Conservation (phyloP, 2,329 filamentous ascomycete genomes). For the Bipolaris victoriae region DNA sequence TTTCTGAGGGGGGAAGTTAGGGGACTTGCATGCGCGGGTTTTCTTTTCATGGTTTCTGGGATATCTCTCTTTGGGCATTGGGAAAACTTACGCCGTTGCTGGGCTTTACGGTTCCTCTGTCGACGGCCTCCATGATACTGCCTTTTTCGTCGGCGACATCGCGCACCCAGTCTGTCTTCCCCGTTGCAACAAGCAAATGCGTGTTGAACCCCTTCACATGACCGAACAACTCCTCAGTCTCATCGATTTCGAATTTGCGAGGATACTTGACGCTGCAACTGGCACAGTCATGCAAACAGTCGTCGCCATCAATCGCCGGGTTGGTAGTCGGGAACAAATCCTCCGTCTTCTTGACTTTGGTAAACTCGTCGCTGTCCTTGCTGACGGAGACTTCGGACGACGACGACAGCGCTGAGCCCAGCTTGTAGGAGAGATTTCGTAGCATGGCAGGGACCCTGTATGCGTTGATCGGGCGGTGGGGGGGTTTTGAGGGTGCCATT, state of each 20-base stretch:
- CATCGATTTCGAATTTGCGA: constrained; percentile 73
- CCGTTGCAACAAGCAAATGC: constrained; percentile 91
- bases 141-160: constrained; percentile 82
- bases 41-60: background rate
- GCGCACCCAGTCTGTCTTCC: constrained; percentile 91
- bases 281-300: constrained; percentile 86
- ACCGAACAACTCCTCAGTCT: constrained; percentile 80
- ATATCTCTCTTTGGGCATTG: no score
- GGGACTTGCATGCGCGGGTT: background rate
- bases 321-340: constrained; percentile 76
- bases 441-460: constrained; percentile 47
- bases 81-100: constrained; percentile 68
- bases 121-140: constrained; percentile 62
- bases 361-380: constrained; percentile 52
- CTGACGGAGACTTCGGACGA: constrained; percentile 38
- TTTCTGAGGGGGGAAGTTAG: constrained; percentile 57
- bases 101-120: constrained; percentile 61
- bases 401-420: constrained; percentile 40
- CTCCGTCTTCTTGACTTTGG: constrained; percentile 54
- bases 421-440: constrained; percentile 47
- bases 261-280: constrained; percentile 82
- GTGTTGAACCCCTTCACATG: constrained; percentile 85
- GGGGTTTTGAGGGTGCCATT: constrained; percentile 27
- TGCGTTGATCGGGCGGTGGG: constrained; percentile 36
- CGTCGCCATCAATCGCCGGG: constrained; percentile 81